Evolutionary conservation across 139 green algal species (phyloP).

Genomic region (Desmodesmus armatus): DNA sequence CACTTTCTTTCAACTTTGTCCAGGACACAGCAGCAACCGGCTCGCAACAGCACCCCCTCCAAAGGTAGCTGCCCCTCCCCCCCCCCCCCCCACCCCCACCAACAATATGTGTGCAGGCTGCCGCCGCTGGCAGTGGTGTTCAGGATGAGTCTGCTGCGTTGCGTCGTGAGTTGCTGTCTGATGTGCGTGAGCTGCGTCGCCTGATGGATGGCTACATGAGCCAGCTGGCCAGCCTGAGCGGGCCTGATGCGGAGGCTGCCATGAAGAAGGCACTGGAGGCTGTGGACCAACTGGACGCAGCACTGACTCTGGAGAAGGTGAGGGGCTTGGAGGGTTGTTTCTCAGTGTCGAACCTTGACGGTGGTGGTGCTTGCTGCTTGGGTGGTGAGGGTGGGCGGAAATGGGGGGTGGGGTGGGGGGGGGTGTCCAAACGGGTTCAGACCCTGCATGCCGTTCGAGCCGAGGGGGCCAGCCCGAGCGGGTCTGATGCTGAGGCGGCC

Average conservation of each 20-base stretch:
- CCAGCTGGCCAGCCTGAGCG: slow-evolving; percentile 33
- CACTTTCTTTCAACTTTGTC: neutral
- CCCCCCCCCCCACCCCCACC: neutral
- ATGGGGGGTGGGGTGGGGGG: too few relatives aligned
- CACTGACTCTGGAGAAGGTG: slow-evolving; percentile 22
- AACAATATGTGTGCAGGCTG: neutral
- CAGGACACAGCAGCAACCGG: neutral
- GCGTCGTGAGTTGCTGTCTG: slow-evolving; percentile 31
- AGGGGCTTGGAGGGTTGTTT: neutral
- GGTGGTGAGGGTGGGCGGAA: neutral
- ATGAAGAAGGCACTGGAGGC: slow-evolving; percentile 35
- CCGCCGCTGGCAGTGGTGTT: neutral
- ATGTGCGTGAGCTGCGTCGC: slow-evolving; percentile 25
- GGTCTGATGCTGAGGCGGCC: slow-evolving; percentile 32
- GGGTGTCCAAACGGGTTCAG: neutral
- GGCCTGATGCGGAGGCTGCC: slow-evolving; percentile 17
- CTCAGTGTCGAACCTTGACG: too few relatives aligned
- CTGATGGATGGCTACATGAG: slow-evolving; percentile 38
- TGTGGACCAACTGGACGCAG: slow-evolving; percentile 36
- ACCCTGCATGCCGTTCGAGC: too few relatives aligned
- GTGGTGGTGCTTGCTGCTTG: neutral
- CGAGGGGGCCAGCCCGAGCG: too few relatives aligned
- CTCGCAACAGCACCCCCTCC: too few relatives aligned
- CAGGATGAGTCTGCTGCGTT: slow-evolving; percentile 20
- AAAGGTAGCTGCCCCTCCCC: neutral